These are phyloP conservation scores for Xerocomus alliaceus DNA, from an alignment of 1,284 basidiomycete species.

Conservation along the genomic window DNA sequence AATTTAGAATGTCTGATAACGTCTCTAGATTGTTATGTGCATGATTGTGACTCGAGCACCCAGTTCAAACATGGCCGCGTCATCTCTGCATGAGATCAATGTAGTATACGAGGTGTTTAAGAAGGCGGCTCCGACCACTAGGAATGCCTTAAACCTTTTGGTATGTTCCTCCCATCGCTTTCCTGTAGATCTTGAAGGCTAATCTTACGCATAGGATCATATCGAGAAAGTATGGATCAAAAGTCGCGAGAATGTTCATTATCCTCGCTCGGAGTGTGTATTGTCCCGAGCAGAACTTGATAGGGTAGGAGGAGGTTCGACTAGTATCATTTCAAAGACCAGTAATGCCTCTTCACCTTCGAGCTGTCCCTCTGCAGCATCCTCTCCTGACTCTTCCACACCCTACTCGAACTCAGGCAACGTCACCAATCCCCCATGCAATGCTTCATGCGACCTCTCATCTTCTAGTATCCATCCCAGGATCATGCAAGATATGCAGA, in stretches of 20 bases:
- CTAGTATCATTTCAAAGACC: conserved; percentile 50
- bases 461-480: conserved; percentile 46
- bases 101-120: conserved; percentile 57
- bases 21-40: conserved; percentile 68
- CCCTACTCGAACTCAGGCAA: background rate
- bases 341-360: conserved; percentile 9
- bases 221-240: conserved; percentile 58
- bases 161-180: conserved; percentile 45
- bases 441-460: conserved; percentile 8
- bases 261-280: conserved; percentile 38
- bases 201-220: conserved; percentile 47
- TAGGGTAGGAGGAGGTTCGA: conserved; percentile 64
- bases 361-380: background rate
- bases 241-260: conserved; percentile 56
- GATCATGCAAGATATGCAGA: conserved; percentile 52
- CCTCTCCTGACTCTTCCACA: conserved; percentile 4
- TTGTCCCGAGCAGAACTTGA: conserved; percentile 60
- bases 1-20: conserved; percentile 2
- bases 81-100: conserved; percentile 66
- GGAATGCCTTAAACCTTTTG: conserved; percentile 56
- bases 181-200: background rate
- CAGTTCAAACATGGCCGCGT: conserved; percentile 57
- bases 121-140: conserved; percentile 53
- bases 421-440: background rate
- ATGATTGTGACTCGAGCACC: conserved; percentile 66